Evolutionary conservation across 2,329 filamentous ascomycete genomes (phyloP).

Genomic region (Metarhizium guizhouense): DNA sequence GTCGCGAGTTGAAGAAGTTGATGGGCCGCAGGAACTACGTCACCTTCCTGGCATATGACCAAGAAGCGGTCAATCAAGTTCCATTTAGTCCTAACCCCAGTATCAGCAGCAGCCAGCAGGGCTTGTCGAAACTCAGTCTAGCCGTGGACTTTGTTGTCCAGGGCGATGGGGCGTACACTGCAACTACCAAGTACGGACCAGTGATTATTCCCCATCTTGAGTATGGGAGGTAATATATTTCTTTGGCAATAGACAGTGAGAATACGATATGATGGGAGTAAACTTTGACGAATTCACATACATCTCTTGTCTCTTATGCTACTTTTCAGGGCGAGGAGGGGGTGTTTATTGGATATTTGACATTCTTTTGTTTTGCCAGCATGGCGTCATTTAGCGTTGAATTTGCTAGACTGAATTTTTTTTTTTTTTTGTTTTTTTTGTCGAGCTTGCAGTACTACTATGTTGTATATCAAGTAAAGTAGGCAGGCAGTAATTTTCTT

Average conservation of each 20-base stretch:
- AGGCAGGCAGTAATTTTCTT: not conserved
- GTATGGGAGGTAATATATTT: constrained; percentile 42
- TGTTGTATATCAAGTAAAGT: not conserved
- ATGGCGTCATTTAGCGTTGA: not conserved
- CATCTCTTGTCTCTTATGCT: not conserved
- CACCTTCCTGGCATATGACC: constrained; percentile 89
- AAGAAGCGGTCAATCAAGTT: constrained; percentile 47
- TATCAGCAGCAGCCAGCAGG: constrained; percentile 28
- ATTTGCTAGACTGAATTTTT: not conserved
- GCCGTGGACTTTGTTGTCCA: constrained; percentile 97
- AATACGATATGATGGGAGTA: not conserved
- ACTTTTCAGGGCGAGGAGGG: not conserved
- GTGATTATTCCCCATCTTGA: constrained; percentile 87
- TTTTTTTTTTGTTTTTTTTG: not conserved
- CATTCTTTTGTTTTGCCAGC: not conserved
- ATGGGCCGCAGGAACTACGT: constrained; percentile 93
- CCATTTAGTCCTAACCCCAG: constrained; percentile 30
- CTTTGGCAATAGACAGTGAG: not conserved
- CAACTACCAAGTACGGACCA: constrained; percentile 90
- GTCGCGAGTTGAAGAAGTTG: constrained; percentile 77
- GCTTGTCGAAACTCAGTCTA: constrained; percentile 64
- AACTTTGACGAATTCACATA: not conserved
- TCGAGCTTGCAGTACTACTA: not conserved
- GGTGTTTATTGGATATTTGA: not conserved
- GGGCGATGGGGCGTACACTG: constrained; percentile 71